Conservation (phyloP, 2,329 filamentous ascomycete genomes). For the Fusarium tjaetaba region DNA sequence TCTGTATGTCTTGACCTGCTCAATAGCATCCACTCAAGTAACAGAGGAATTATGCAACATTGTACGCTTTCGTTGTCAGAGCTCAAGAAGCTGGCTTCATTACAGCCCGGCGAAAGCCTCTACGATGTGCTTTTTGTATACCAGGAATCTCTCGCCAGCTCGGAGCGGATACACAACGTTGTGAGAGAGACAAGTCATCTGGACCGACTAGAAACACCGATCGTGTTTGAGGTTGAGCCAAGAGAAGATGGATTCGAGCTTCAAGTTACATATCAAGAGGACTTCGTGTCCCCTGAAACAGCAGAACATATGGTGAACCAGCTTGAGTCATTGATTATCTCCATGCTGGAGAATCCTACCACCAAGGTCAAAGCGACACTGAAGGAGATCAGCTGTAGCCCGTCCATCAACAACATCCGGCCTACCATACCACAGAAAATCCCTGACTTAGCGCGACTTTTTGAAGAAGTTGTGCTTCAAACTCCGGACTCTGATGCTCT, state of each 20-base stretch:
- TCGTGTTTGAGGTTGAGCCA: slow-evolving; percentile 82
- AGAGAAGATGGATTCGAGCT: slow-evolving; percentile 52
- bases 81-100: slow-evolving; percentile 70
- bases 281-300: slow-evolving; percentile 63
- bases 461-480: slow-evolving; percentile 62
- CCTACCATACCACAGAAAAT: slow-evolving; percentile 48
- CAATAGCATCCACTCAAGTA: slow-evolving; percentile 69
- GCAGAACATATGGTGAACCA: slow-evolving; percentile 68
- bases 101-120: slow-evolving; percentile 65
- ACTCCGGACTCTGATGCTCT: slow-evolving; percentile 69
- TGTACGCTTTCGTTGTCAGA: slow-evolving; percentile 71
- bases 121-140: slow-evolving; percentile 87
- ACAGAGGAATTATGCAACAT: slow-evolving; percentile 72
- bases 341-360: slow-evolving; percentile 44
- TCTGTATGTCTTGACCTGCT: slow-evolving; percentile 69
- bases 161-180: slow-evolving; percentile 41
- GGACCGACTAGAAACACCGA: slow-evolving; percentile 79
- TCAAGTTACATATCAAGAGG: slow-evolving; percentile 59
- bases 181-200: slow-evolving; percentile 68
- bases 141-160: slow-evolving; percentile 73
- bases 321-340: slow-evolving; percentile 61
- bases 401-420: slow-evolving; percentile 61
- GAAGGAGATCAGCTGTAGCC: slow-evolving; percentile 42
- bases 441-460: slow-evolving; percentile 59
- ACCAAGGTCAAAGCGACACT: slow-evolving; percentile 18